Base-by-base conservation (phyloP, 2,329 filamentous ascomycete species). In the Aspergillus felis region DNA sequence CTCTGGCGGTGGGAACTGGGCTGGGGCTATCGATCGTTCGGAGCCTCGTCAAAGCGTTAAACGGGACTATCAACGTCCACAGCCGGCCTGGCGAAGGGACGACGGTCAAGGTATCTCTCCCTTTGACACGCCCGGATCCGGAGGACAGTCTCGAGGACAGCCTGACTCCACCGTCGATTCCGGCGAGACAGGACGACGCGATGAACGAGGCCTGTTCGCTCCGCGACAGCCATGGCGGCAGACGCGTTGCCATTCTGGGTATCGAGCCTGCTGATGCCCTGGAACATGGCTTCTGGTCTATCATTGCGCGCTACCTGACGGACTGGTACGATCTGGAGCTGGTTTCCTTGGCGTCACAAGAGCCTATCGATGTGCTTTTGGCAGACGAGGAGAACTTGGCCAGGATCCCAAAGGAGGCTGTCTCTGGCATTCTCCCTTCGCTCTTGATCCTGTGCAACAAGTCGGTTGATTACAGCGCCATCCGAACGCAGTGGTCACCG, bases 21-120 rank as follows among this genome's bases (percentile, higher is more conserved):
- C 75, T 90, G 0, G 87, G 88, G 0, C 71, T 90, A 29, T 86
- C 83, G 44, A 83, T 90, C 8, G 87, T 90, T 2, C 79, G 81
- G 22, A 70, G 78, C 67, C 83, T 90, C 6, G 81, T 88, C 17
- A 80, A 82, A 50, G 81, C 84, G 27, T 73, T 89, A 0, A 79
- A 81, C 28, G 87, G 87, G 0, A 79, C 75, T 6, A 84, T 89
- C 47, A 78, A 83, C 8, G 78, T 89, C 35, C 77, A 77, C 32
- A 84, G 79, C 51, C 76, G 82, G 54, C 73, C 78, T 9, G 78
- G 79, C 1, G 75, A 79, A 41, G 85, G 85, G 1, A 87, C 85
- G 0, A 79, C 81, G 24, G 79, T 85, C 2, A 77, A 75, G 9
- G 78, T 84, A 7, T 76, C 71, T 2, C 64, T 85, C 1, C 77